A percentile compares a stretch with the other conserved stretches of the same genome.
Conservation (phyloP, 2,329 filamentous ascomycete genomes). For the Karstenula rhodostoma region DNA sequence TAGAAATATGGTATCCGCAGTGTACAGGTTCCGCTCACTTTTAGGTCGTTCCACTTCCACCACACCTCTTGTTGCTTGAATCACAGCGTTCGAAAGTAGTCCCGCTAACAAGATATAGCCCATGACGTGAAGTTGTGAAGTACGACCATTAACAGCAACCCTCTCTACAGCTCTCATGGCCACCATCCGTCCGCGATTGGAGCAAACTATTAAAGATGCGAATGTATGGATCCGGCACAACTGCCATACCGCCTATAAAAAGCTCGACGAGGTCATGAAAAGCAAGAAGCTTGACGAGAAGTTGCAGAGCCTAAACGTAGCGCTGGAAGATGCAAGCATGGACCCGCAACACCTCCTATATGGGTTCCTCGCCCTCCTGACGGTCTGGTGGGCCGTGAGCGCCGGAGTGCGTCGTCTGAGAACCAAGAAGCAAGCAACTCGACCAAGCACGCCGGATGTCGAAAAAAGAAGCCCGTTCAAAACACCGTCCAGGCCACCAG, state of each 20-base stretch:
- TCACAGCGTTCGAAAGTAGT: neutral
- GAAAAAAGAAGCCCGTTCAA: constrained; percentile 54
- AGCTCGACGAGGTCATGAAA: constrained; percentile 15
- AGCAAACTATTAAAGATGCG: constrained; percentile 27
- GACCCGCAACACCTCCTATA: constrained; percentile 38
- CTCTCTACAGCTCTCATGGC: constrained; percentile 16
- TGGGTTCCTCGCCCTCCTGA: constrained; percentile 39
- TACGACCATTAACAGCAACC: neutral
- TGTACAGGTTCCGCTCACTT: too few species aligned
- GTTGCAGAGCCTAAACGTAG: constrained; percentile 4
- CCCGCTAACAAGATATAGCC: neutral
- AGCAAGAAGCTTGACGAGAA: constrained; percentile 8
- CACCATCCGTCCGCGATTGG: constrained; percentile 17
- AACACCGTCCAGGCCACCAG: constrained; percentile 52
- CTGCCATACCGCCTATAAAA: constrained; percentile 21
- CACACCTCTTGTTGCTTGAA: neutral
- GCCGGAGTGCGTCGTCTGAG: constrained; percentile 37
- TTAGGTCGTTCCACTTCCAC: neutral
- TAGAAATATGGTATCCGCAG: neutral
- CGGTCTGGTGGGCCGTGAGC: constrained; percentile 41
- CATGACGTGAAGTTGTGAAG: neutral
- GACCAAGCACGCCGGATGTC: constrained; percentile 52
- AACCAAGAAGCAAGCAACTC: constrained; percentile 21
- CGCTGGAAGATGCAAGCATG: constrained; percentile 15
- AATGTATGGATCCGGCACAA: constrained; percentile 28